Base-by-base conservation (phyloP, 257 asterid species). In the Solanum rostratum region DNA sequence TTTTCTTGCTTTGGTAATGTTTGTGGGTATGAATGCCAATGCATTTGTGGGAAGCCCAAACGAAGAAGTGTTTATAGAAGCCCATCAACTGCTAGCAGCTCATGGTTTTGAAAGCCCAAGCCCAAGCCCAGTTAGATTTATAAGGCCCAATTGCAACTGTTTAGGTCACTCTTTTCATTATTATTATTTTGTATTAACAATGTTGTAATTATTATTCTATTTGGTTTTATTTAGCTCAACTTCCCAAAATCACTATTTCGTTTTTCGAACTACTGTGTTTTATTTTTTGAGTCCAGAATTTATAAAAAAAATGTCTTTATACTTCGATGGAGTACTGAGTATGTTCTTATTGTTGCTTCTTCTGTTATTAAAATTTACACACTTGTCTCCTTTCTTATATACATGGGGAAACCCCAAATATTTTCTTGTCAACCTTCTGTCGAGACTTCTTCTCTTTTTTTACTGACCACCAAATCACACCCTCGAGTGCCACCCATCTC, bases 1-100 rank as follows among this genome's bases (percentile, higher is more conserved):
- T 91, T 92, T 84, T 92, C 95, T 19, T 92, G 93, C 91, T 92
- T 91, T 14, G 95, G 93, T 24, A 91, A 88, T 81, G 66, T 92
- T 33, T 91, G 87, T 50, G 95, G 95, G 27, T 89, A 81, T 14
- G 93, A 92, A 87, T 88, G 92, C 29, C 90, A 92, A 49, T 91
- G 93, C 83, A 78, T 91, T 39, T 91, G 91, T 6, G 92, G 95
- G 7, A 88, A 90, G 86, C 95, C 92, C 5, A 73, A 88, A 0
- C 66, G 78, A 6, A 85, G 20, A 29, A 82, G 22, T 81, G 85
- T 30, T 39, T 87, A 52, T 84, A 46, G 2, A 43, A 88, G 90
- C 91, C 91, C 91, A 16, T 85, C 90, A 41, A 76, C 54, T 18
- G 86, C 88, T 1, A 86, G 88, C 43, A 69, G 87, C 19, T 84